Conservation (phyloP, 331 rosid species). For the Malus hybrid region DNA sequence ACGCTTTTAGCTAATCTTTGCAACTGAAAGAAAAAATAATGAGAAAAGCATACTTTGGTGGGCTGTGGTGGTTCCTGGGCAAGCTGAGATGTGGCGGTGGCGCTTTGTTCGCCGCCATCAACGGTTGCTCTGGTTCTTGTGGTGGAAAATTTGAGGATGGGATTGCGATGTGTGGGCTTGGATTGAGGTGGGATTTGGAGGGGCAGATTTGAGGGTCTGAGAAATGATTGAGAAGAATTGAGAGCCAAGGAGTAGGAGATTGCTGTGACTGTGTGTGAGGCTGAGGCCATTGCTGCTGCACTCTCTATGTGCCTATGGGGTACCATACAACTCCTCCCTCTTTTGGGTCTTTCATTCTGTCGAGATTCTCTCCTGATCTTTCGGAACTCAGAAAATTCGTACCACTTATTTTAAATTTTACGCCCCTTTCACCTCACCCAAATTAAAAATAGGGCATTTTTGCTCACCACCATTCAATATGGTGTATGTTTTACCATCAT, state of each 20-base stretch:
- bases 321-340: background rate
- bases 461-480: too few relatives aligned
- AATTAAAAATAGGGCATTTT: too few relatives aligned
- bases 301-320: background rate
- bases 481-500: too few relatives aligned
- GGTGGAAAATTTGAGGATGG: conserved; percentile 16
- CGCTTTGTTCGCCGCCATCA: conserved; percentile 40
- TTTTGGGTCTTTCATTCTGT: background rate
- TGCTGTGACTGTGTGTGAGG: conserved; percentile 15
- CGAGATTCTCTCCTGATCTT: too few relatives aligned
- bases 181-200: conserved; percentile 4
- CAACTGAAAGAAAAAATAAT: background rate
- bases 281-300: conserved; percentile 29
- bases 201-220: conserved; percentile 17
- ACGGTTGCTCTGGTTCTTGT: conserved; percentile 44
- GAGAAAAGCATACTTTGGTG: conserved; percentile 28
- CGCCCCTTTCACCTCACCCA: too few relatives aligned
- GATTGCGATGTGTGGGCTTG: conserved; percentile 11
- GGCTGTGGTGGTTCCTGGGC: conserved; percentile 26
- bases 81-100: conserved; percentile 36
- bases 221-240: conserved; percentile 20
- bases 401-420: too few relatives aligned
- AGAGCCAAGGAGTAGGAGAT: conserved; percentile 10
- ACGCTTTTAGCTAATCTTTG: background rate
- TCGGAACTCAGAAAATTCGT: too few relatives aligned